phyloP scores from a whole-genome alignment of 2,329 filamentous ascomycete genomes.

The Paraconiothyrium brasiliense region DNA sequence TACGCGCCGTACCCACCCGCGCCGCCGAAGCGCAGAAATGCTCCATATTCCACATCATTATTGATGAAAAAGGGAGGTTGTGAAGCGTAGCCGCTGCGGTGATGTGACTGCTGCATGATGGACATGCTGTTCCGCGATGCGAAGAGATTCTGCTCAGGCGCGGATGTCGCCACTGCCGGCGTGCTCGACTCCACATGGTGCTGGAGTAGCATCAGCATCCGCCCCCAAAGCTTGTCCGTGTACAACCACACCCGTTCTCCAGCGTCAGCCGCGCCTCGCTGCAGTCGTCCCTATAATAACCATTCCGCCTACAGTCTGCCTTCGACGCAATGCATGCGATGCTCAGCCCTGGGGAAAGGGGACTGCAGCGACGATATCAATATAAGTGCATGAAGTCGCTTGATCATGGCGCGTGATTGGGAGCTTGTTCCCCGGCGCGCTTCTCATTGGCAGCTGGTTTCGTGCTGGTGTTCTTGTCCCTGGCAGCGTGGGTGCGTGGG shows the following conservation, averaged over 20 bases:
- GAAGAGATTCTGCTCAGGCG: background rate
- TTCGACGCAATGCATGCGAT: background rate
- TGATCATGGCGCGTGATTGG: slow-evolving; percentile 17
- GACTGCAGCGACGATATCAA: background rate
- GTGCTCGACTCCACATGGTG: background rate
- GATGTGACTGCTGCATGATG: slow-evolving; percentile 21
- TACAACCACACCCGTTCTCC: background rate
- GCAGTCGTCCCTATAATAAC: background rate
- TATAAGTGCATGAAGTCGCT: slow-evolving; percentile 19
- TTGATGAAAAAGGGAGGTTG: background rate
- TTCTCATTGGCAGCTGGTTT: slow-evolving; percentile 12
- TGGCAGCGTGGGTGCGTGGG: background rate
- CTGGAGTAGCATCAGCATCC: background rate
- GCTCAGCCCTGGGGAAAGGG: slow-evolving; percentile 18
- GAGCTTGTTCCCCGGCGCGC: slow-evolving; percentile 18
- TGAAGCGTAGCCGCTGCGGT: background rate
- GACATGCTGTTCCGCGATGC: background rate
- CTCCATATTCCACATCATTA: background rate
- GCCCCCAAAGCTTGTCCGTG: background rate
- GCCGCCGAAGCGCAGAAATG: slow-evolving; percentile 4
- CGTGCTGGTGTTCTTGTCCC: slow-evolving; percentile 13
- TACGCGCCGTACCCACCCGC: slow-evolving; percentile 14
- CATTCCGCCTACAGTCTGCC: background rate
- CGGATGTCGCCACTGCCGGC: slow-evolving; percentile 3
- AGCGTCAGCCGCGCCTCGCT: slow-evolving; percentile 4